Percentiles rank a stretch among this genome's conserved stretches.
phyloP scores from a whole-genome alignment of 1,139 yeast species.

The Candida glucosophila region DNA sequence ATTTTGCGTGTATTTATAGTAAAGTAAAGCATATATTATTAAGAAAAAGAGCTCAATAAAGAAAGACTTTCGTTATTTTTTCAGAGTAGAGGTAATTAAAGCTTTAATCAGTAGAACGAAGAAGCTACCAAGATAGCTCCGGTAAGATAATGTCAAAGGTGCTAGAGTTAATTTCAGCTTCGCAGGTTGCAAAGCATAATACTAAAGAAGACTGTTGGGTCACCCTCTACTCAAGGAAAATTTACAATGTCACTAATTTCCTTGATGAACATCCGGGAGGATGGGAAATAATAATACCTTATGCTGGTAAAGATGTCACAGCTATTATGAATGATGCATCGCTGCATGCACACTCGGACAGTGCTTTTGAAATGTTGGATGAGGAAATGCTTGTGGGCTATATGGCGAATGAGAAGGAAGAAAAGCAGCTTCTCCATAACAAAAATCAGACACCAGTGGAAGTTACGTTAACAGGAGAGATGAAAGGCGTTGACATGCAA shows the following conservation, averaged over 20 bases:
- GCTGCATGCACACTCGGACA: slow-evolving; percentile 73
- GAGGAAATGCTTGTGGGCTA: slow-evolving; percentile 52
- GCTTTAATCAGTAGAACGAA: too few relatives aligned
- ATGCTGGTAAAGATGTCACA: slow-evolving; percentile 82
- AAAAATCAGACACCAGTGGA: slow-evolving; percentile 35
- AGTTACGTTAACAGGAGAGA: slow-evolving; percentile 21
- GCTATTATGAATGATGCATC: slow-evolving; percentile 60
- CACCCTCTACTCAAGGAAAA: slow-evolving; percentile 60
- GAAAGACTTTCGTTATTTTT: too few relatives aligned
- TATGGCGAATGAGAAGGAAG: slow-evolving; percentile 38
- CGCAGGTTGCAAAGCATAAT: slow-evolving; percentile 44
- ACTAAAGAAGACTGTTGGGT: slow-evolving; percentile 63
- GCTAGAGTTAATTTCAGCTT: slow-evolving; percentile 25
- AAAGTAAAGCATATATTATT: too few relatives aligned
- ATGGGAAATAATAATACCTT: slow-evolving; percentile 59
- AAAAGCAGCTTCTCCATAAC: slow-evolving; percentile 33
- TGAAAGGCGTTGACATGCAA: slow-evolving; percentile 22
- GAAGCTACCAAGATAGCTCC: too few relatives aligned
- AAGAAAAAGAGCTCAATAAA: too few relatives aligned
- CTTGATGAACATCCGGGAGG: slow-evolving; percentile 88
- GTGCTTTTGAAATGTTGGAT: slow-evolving; percentile 83
- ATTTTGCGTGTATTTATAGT: too few relatives aligned
- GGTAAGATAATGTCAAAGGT: slow-evolving; percentile 21
- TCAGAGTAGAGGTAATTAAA: too few relatives aligned
- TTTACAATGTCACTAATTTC: slow-evolving; percentile 75